Percentiles rank a stretch among this genome's conserved stretches.
Conservation (phyloP, 306 rosid genomes). For the Medicago ruthenica region DNA sequence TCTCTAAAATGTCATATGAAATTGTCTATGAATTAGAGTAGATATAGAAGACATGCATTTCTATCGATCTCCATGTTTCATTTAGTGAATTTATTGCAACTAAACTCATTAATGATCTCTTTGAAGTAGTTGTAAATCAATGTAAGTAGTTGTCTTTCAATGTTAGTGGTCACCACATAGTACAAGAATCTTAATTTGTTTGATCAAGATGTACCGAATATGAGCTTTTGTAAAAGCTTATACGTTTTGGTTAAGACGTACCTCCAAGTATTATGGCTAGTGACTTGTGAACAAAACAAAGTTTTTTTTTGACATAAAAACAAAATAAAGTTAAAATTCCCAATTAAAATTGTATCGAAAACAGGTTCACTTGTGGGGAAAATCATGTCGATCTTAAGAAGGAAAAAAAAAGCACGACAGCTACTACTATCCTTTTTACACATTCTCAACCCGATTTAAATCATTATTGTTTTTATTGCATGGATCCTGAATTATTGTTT, state of each 20-base stretch:
- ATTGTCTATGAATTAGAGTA: neutral
- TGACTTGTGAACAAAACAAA: too few species aligned
- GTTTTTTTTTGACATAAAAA: too few species aligned
- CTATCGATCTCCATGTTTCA: neutral
- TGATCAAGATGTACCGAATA: neutral
- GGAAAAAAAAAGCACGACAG: neutral
- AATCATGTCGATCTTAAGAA: neutral
- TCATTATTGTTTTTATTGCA: constrained; percentile 28
- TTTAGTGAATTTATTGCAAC: constrained; percentile 1
- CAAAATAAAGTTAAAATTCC: neutral
- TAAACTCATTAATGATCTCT: neutral
- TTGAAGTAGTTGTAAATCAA: neutral
- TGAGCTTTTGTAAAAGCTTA: neutral
- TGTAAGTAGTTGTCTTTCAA: constrained; percentile 6
- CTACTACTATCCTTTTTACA: neutral
- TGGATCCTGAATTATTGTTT: constrained; percentile 32
- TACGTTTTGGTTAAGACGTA: constrained; percentile 6
- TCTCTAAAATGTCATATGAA: neutral
- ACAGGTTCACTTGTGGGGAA: constrained; percentile 6
- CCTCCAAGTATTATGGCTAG: neutral
- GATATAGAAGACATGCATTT: neutral
- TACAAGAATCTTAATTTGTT: constrained; percentile 21
- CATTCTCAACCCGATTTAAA: neutral
- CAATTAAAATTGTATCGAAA: neutral
- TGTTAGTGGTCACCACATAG: constrained; percentile 4